Conservation (phyloP, 441 rosid species). For the Kokia cookei region DNA sequence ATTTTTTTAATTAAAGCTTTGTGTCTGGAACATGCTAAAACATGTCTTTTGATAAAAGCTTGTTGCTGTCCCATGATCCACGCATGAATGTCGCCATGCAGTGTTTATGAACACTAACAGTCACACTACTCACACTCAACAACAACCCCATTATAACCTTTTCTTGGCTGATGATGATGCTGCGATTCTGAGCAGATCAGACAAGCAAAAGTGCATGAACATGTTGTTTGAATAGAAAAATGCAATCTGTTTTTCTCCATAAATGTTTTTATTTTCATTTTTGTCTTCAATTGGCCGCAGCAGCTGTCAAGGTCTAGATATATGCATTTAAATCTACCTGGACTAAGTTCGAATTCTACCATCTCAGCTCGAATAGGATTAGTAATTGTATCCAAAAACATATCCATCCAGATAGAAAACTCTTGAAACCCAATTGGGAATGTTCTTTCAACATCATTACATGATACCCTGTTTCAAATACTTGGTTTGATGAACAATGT, state of each 20-base stretch:
- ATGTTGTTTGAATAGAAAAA: neutral
- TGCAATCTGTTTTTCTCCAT: neutral
- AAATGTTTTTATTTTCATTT: neutral
- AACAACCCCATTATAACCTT: neutral
- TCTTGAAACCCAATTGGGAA: neutral
- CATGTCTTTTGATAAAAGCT: neutral
- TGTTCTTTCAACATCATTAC: neutral
- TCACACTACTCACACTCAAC: neutral
- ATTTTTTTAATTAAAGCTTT: neutral
- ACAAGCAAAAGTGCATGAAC: neutral
- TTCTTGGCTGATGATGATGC: neutral
- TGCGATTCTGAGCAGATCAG: neutral
- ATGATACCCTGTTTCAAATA: neutral
- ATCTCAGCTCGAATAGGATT: too few species aligned
- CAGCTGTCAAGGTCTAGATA: neutral
- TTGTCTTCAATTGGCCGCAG: neutral
- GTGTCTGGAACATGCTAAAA: constrained; percentile 6
- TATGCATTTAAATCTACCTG: neutral
- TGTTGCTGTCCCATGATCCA: neutral
- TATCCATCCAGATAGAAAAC: neutral
- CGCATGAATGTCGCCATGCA: neutral
- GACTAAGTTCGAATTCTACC: too few species aligned
- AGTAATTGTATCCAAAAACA: too few species aligned
- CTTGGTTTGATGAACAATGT: neutral
- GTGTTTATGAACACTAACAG: neutral